Base-by-base conservation (phyloP, 2,329 filamentous ascomycete species). In the Cyphellophora attinorum region DNA sequence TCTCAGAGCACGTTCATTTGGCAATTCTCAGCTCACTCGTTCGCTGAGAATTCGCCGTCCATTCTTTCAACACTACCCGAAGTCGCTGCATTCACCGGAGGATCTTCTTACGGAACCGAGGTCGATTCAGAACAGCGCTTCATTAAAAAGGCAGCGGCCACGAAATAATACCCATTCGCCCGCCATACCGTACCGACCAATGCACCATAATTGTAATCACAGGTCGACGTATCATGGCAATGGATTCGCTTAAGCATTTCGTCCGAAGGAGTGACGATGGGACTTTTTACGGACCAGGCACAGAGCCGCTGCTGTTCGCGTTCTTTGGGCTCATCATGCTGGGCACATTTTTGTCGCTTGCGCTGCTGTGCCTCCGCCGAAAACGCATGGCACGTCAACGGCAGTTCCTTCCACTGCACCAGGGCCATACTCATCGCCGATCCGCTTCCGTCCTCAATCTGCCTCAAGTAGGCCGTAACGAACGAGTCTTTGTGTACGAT, bases 251-350 rank as follows among this genome's bases (percentile, higher is more conserved):
- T 38, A 38, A 38, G 10, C 21, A 30, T 29, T 31, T 18, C n/a
- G 33, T 45, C 10, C 35, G 25, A 11, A 16, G 28, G 31, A 47
- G 50, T 41, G 49, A 59, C 48, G 61, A 60, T 40, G 51, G 62
- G 40, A 55, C 55, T 40, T 65, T 69, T 45, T 62, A 81, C 48
- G 74, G 67, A 41, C 61, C 63, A 23, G 70, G 72, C 29, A 77
- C 82, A 64, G 68, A 88, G 57, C 78, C 85, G 54, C 74, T 93
- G 28, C 66, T 94, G 55, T 81, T 93, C 50, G 72, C 76, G 39
- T 72, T 96, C 36, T 68, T 96, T 48, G 78, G 79, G 44, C 68
- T 98, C 29, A 65, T 89, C 49, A 74, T 93, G 49, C 60, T 89
- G 50, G 77, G 72, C 40, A 67, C 93, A 18, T 54, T 79, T 31